These are phyloP conservation scores for Zygosaccharomyces pseudobailii DNA, from an alignment of 1,139 yeast species.

Conservation along the genomic window DNA sequence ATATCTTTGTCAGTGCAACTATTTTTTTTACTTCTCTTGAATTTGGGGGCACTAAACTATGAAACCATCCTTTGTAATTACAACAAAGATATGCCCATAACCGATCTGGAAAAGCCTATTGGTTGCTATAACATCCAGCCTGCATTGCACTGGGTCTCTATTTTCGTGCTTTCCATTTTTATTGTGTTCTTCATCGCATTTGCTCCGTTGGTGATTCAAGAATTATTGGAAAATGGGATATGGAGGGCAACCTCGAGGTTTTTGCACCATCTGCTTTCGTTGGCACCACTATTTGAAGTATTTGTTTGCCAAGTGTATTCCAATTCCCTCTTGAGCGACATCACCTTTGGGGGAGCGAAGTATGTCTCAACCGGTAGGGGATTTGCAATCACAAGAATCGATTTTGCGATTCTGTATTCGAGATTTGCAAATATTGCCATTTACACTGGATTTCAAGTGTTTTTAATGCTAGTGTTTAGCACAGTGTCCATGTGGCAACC, in stretches of 20 bases:
- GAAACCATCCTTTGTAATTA: slow-evolving; percentile 57
- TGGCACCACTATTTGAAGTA: slow-evolving; percentile 83
- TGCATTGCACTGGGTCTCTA: slow-evolving; percentile 70
- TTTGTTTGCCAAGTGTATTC: slow-evolving; percentile 85
- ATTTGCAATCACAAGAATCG: slow-evolving; percentile 65
- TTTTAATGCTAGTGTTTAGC: slow-evolving; percentile 57
- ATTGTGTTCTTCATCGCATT: slow-evolving; percentile 82
- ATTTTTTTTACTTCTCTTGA: slow-evolving; percentile 62
- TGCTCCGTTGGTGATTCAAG: slow-evolving; percentile 74
- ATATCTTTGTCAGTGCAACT: slow-evolving; percentile 70
- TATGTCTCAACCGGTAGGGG: slow-evolving; percentile 86
- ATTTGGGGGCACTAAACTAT: slow-evolving; percentile 60
- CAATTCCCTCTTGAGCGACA: slow-evolving; percentile 59
- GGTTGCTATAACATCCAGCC: slow-evolving; percentile 78
- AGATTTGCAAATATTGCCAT: slow-evolving; percentile 62
- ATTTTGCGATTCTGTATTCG: slow-evolving; percentile 57
- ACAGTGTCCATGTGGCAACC: slow-evolving; percentile 70
- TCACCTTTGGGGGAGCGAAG: slow-evolving; percentile 77
- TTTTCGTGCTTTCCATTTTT: slow-evolving; percentile 76
- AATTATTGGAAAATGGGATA: slow-evolving; percentile 70
- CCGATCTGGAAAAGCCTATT: slow-evolving; percentile 56
- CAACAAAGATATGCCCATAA: slow-evolving; percentile 50
- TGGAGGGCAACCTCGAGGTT: slow-evolving; percentile 58
- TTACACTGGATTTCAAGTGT: slow-evolving; percentile 58
- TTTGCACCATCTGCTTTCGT: slow-evolving; percentile 58